Conservation (phyloP, 805 yeast genomes). For the Debaryomyces maramus region DNA sequence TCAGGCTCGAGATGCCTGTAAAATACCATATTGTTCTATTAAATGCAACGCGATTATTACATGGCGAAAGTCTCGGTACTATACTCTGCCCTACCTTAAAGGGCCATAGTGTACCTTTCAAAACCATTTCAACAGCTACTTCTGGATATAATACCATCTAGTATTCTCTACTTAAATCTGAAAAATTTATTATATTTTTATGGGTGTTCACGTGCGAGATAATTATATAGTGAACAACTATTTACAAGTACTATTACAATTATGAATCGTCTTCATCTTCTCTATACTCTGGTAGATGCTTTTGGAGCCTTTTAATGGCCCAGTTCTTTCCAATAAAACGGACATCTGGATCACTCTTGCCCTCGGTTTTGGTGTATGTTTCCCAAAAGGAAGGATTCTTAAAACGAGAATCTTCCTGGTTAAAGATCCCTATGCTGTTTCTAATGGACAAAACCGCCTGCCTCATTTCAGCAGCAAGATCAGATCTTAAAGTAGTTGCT, state of each 20-base stretch:
- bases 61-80: background rate
- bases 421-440: constrained; percentile 41
- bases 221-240: background rate
- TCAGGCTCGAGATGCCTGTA: background rate
- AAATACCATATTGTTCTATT: background rate
- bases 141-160: too few relatives aligned
- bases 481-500: constrained; percentile 66
- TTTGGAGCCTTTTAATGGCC: constrained; percentile 75
- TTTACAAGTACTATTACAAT: background rate
- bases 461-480: constrained; percentile 69
- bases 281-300: constrained; percentile 37
- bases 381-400: constrained; percentile 75
- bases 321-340: constrained; percentile 77
- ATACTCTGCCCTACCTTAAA: too few relatives aligned
- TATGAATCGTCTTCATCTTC: constrained; percentile 9
- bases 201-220: background rate
- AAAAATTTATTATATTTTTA: background rate
- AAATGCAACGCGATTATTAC: background rate
- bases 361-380: constrained; percentile 61
- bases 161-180: background rate
- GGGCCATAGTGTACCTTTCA: too few relatives aligned
- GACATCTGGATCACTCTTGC: constrained; percentile 65
- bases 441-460: constrained; percentile 54
- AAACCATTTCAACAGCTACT: too few relatives aligned
- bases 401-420: constrained; percentile 68